phyloP scores from a whole-genome alignment of 139 green algal genomes.

The Diplosphaera chodatii region DNA sequence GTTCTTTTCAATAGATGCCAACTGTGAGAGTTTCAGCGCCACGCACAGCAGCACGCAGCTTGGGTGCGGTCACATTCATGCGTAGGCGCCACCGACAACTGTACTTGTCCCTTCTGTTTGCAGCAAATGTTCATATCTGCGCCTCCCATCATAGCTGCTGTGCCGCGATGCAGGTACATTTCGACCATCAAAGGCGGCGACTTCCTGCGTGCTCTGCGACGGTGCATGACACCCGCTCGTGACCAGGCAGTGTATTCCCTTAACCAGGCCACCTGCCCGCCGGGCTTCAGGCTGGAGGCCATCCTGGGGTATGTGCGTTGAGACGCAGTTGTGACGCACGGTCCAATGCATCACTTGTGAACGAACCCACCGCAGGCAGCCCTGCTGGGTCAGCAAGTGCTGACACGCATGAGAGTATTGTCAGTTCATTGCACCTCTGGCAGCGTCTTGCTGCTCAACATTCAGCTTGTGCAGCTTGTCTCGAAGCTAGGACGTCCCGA shows the following conservation, averaged over 20 bases:
- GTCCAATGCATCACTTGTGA: no score
- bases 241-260: background rate
- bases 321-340: no score
- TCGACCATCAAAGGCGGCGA: background rate
- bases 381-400: no score
- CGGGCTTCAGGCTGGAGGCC: background rate
- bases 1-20: background rate
- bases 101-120: no score
- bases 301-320: background rate
- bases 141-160: no score
- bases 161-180: slow-evolving; percentile 1
- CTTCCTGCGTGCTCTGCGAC: background rate
- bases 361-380: no score
- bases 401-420: no score
- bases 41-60: background rate
- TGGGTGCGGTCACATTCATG: background rate
- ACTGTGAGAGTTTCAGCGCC: background rate
- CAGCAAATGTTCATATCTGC: no score
- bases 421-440: no score
- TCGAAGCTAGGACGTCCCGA: no score
- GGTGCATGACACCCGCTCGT: background rate
- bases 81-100: background rate
- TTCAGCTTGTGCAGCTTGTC: no score
- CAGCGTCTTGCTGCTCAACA: no score
- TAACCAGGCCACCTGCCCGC: background rate